A percentile compares a stretch with the other conserved stretches of the same genome.
These are phyloP conservation scores for Diaporthe sp. DNA, from an alignment of 2,329 filamentous ascomycete species.

Conservation along the genomic window DNA sequence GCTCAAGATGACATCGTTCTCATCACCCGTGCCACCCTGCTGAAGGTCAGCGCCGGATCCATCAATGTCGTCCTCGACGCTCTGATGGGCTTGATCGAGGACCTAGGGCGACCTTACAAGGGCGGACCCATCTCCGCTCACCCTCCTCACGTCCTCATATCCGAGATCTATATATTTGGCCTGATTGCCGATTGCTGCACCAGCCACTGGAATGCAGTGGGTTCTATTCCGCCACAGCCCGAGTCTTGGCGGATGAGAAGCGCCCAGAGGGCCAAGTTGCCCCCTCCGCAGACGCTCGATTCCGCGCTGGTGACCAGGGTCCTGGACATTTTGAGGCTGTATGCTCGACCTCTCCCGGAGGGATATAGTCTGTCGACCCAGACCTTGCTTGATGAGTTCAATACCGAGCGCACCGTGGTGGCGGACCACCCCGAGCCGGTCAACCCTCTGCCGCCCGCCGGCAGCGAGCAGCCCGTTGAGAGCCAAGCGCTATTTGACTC, in stretches of 20 bases:
- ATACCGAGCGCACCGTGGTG: slow-evolving; percentile 54
- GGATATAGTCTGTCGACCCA: slow-evolving; percentile 68
- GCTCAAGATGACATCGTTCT: slow-evolving; percentile 72
- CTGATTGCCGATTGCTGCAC: slow-evolving; percentile 76
- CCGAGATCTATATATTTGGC: slow-evolving; percentile 75
- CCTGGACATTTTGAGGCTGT: slow-evolving; percentile 68
- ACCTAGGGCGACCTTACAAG: slow-evolving; percentile 69
- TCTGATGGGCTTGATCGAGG: slow-evolving; percentile 70
- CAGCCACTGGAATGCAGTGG: slow-evolving; percentile 67
- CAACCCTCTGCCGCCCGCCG: slow-evolving; percentile 44
- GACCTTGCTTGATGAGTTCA: slow-evolving; percentile 69
- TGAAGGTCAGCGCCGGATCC: slow-evolving; percentile 70
- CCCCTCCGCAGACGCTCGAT: slow-evolving; percentile 59
- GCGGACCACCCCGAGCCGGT: slow-evolving; percentile 48
- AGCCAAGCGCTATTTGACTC: slow-evolving; percentile 51
- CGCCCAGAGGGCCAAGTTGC: slow-evolving; percentile 45
- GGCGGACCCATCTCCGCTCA: slow-evolving; percentile 60
- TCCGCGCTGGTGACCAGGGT: slow-evolving; percentile 67
- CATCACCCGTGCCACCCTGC: slow-evolving; percentile 72
- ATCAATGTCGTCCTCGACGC: slow-evolving; percentile 69
- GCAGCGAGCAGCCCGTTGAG: slow-evolving; percentile 54
- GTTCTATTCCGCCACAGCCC: slow-evolving; percentile 30
- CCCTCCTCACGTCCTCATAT: slow-evolving; percentile 72
- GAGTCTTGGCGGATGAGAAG: slow-evolving; percentile 20
- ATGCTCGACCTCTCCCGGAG: slow-evolving; percentile 73